Percentiles rank a stretch among this genome's conserved stretches.
Conservation (phyloP, 2,329 filamentous ascomycete genomes). For the Hymenoscyphus occultus region DNA sequence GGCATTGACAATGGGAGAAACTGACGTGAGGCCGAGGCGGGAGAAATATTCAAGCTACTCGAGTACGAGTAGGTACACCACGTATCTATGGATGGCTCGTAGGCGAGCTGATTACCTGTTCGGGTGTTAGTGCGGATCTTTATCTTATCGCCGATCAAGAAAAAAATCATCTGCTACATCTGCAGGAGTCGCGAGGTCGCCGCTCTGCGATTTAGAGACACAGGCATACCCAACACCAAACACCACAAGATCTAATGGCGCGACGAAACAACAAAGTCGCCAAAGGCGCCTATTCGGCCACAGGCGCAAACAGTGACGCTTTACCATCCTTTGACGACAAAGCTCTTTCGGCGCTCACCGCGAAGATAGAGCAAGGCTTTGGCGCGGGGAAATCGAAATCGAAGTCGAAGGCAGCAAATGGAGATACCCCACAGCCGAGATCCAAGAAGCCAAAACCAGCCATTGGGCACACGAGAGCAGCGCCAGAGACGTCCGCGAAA, state of each 20-base stretch:
- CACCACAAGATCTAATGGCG: conserved; percentile 23
- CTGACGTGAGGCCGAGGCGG: too few species aligned
- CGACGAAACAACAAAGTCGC: conserved; percentile 27
- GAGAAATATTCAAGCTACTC: too few species aligned
- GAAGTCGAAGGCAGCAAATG: conserved; percentile 45
- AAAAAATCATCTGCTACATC: conserved; percentile 2
- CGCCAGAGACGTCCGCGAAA: conserved; percentile 24
- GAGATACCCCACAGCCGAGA: conserved; percentile 34
- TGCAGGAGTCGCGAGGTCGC: too few species aligned
- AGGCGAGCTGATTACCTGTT: neutral
- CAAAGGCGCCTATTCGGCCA: conserved; percentile 22
- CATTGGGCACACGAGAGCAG: conserved; percentile 17
- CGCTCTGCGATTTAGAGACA: too few species aligned
- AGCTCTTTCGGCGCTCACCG: conserved; percentile 52
- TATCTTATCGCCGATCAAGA: conserved; percentile 17
- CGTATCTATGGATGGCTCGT: neutral
- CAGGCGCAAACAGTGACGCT: conserved; percentile 16
- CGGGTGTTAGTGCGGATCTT: neutral
- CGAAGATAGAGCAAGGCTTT: conserved; percentile 55
- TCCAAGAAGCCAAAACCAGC: neutral
- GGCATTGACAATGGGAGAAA: too few species aligned
- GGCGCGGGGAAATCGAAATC: conserved; percentile 26
- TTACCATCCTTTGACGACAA: conserved; percentile 48
- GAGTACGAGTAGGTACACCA: too few species aligned
- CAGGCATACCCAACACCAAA: neutral